These are phyloP conservation scores for Lactarius tabidus DNA, from an alignment of 768 basidiomycete genomes.

Conservation along the genomic window DNA sequence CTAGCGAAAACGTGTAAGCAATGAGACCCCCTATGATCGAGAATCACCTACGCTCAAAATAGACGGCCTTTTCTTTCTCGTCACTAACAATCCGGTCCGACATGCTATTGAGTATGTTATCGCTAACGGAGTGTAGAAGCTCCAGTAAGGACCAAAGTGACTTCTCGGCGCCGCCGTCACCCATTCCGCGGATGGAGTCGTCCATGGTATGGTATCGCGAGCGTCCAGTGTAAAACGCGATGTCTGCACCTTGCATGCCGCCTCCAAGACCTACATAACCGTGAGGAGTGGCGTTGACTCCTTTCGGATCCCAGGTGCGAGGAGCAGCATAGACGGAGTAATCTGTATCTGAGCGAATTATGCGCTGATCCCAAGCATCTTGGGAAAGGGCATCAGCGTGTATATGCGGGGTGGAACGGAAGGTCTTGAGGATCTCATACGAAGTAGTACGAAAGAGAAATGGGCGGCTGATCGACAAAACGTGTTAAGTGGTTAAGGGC, in stretches of 20 bases:
- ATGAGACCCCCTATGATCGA: background rate
- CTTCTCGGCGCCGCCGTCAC: slow-evolving; percentile 44
- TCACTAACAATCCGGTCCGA: slow-evolving; percentile 28
- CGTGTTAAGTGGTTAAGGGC: slow-evolving; percentile 6
- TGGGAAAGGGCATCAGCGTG: slow-evolving; percentile 68
- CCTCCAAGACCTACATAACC: slow-evolving; percentile 20
- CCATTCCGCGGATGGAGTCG: slow-evolving; percentile 59
- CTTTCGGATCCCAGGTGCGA: background rate
- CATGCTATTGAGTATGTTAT: slow-evolving; percentile 45
- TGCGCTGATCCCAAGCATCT: slow-evolving; percentile 62
- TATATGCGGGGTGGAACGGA: slow-evolving; percentile 56
- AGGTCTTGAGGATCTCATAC: slow-evolving; percentile 50
- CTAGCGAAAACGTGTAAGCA: slow-evolving; percentile 35
- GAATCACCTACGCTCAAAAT: slow-evolving; percentile 63
- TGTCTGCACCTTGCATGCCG: slow-evolving; percentile 66
- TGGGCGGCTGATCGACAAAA: slow-evolving; percentile 49
- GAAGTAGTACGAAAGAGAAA: slow-evolving; percentile 72
- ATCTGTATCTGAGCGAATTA: slow-evolving; percentile 70
- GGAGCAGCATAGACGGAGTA: slow-evolving; percentile 57
- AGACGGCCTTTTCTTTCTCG: slow-evolving; percentile 42
- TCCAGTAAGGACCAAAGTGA: slow-evolving; percentile 83
- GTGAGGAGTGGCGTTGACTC: background rate
- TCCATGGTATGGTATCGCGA: slow-evolving; percentile 74
- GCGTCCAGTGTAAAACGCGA: slow-evolving; percentile 74
- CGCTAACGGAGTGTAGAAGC: slow-evolving; percentile 49